These are phyloP conservation scores for Sphaerosporella brunnea DNA, from an alignment of 495 filamentous ascomycete species.

Conservation along the genomic window DNA sequence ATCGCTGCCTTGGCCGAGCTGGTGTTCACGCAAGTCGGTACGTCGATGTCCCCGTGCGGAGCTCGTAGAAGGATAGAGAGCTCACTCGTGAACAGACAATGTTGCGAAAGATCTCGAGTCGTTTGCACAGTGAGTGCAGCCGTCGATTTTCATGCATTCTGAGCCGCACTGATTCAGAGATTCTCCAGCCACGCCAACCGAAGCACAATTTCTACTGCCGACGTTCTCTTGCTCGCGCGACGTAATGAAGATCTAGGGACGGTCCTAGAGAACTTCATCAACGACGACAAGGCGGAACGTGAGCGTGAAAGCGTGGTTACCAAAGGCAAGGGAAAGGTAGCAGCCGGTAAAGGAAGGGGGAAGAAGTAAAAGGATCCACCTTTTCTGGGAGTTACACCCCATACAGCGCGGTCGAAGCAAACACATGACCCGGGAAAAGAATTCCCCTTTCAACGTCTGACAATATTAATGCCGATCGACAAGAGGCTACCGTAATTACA, in stretches of 20 bases:
- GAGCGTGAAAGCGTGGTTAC: slow-evolving; percentile 13
- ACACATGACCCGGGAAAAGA: too few relatives aligned
- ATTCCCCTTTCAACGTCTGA: too few relatives aligned
- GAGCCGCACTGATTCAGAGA: not conserved
- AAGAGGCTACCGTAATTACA: too few relatives aligned
- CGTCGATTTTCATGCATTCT: not conserved
- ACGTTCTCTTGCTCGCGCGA: slow-evolving; percentile 71
- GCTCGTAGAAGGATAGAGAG: too few relatives aligned
- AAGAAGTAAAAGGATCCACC: too few relatives aligned
- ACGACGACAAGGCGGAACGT: slow-evolving; percentile 36
- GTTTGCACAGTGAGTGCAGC: slow-evolving; percentile 47
- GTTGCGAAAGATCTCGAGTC: slow-evolving; percentile 57
- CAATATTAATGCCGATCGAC: too few relatives aligned
- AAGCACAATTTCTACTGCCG: slow-evolving; percentile 59
- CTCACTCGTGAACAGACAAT: slow-evolving; percentile 39
- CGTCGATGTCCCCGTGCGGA: too few relatives aligned
- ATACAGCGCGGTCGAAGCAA: too few relatives aligned
- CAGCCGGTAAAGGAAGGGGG: not conserved
- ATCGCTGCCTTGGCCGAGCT: slow-evolving; percentile 83
- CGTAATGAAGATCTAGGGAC: slow-evolving; percentile 67
- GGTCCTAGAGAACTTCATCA: slow-evolving; percentile 51
- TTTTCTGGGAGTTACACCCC: too few relatives aligned
- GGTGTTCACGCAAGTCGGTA: slow-evolving; percentile 80
- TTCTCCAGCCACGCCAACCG: slow-evolving; percentile 41
- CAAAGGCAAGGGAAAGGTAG: too few relatives aligned